These are phyloP conservation scores for Auricularia cornea DNA, from an alignment of 768 basidiomycete species.

Conservation along the genomic window DNA sequence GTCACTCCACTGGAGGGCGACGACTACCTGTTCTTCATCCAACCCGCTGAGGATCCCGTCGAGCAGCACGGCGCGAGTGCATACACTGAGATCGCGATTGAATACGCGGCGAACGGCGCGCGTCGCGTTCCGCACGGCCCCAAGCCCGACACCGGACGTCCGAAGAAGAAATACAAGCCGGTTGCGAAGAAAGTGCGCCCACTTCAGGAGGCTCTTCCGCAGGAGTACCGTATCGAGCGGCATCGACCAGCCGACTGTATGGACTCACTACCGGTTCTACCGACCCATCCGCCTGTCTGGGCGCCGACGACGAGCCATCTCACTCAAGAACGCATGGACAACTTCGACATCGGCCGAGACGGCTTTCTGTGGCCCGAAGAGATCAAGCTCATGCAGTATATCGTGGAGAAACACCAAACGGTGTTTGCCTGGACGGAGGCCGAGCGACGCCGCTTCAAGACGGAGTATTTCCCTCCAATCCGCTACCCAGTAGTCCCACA, in stretches of 20 bases:
- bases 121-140: too few relatives aligned
- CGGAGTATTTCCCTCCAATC: slow-evolving; percentile 21
- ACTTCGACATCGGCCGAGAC: slow-evolving; percentile 6
- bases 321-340: slow-evolving; percentile 10
- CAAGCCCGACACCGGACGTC: too few relatives aligned
- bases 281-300: slow-evolving; percentile 8
- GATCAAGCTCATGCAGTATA: slow-evolving; percentile 9
- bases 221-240: slow-evolving; percentile 12
- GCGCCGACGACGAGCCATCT: slow-evolving; percentile 4
- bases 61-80: not conserved
- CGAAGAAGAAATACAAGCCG: slow-evolving; percentile 12
- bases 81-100: not conserved
- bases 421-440: slow-evolving; percentile 14
- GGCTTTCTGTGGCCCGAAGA: slow-evolving; percentile 29
- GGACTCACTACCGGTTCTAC: slow-evolving; percentile 4
- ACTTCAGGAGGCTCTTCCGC: slow-evolving; percentile 11
- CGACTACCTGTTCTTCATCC: not conserved
- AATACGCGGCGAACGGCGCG: not conserved
- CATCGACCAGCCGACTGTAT: slow-evolving; percentile 11
- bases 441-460: slow-evolving; percentile 10
- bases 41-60: not conserved
- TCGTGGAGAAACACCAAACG: slow-evolving; percentile 9
- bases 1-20: not conserved
- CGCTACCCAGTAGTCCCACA: slow-evolving; percentile 31
- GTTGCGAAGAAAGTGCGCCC: slow-evolving; percentile 13